Evolutionary conservation across 2,329 filamentous ascomycete species (phyloP).

Genomic region (Pestalotiopsis sp.): DNA sequence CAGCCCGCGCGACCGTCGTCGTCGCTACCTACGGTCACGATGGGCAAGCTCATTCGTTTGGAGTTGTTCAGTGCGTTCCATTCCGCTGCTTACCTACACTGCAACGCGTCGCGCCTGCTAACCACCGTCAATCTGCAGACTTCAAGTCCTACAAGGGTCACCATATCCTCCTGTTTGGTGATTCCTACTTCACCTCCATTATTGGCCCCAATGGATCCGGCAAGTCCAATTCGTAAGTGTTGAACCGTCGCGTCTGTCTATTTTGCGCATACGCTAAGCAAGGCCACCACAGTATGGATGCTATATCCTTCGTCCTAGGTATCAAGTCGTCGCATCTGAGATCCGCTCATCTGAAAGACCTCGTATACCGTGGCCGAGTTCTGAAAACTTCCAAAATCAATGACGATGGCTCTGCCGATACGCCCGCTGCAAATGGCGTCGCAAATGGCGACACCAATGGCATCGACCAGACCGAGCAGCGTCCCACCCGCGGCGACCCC

Average conservation of each 20-base stretch:
- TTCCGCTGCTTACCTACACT: slow-evolving; percentile 15
- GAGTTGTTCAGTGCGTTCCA: slow-evolving; percentile 81
- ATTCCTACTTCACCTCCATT: slow-evolving; percentile 98
- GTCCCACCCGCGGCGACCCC: slow-evolving; percentile 75
- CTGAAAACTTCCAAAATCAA: slow-evolving; percentile 92
- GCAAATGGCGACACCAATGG: slow-evolving; percentile 63
- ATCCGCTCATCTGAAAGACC: slow-evolving; percentile 88
- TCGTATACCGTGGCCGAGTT: slow-evolving; percentile 94
- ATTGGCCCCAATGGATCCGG: slow-evolving; percentile 99
- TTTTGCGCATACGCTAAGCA: neutral
- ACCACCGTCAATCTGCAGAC: slow-evolving; percentile 55
- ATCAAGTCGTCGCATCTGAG: slow-evolving; percentile 98
- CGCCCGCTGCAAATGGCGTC: slow-evolving; percentile 59
- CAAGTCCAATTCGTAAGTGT: slow-evolving; percentile 90
- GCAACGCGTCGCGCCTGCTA: slow-evolving; percentile 7
- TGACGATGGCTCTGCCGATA: slow-evolving; percentile 77
- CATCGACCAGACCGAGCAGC: slow-evolving; percentile 59
- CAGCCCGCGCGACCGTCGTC: neutral
- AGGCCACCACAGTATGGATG: slow-evolving; percentile 78
- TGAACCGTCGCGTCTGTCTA: neutral
- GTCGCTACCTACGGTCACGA: slow-evolving; percentile 48
- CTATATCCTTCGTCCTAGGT: slow-evolving; percentile 97
- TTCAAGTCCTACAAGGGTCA: slow-evolving; percentile 99
- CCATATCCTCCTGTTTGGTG: slow-evolving; percentile 90
- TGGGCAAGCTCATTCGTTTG: slow-evolving; percentile 95